phyloP scores from a whole-genome alignment of 78 protist species.

The Dictyostelium capitatum region DNA sequence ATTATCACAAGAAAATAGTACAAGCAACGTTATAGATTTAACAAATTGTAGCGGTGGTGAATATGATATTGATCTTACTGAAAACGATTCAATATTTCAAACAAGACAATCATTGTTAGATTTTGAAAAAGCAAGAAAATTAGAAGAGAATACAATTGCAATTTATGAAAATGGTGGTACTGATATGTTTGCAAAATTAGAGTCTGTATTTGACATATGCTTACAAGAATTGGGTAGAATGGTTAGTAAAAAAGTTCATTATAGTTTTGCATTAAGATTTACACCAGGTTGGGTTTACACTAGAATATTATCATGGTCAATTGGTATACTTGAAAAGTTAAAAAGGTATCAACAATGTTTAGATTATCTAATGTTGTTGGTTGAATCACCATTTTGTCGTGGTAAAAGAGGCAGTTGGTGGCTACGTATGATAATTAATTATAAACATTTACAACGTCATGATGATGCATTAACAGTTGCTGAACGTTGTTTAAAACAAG shows the following conservation, averaged over 20 bases:
- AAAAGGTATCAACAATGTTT: constrained; percentile 21
- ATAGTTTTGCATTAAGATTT: constrained; percentile 47
- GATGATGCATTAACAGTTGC: constrained; percentile 42
- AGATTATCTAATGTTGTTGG: constrained; percentile 10
- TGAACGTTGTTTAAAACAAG: constrained; percentile 21
- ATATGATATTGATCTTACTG: not conserved
- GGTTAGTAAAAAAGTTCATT: not conserved
- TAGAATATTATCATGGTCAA: not conserved
- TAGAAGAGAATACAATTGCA: constrained; percentile 15
- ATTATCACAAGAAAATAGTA: not conserved
- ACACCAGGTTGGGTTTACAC: constrained; percentile 71
- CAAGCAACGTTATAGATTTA: not conserved
- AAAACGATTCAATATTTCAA: constrained; percentile 12
- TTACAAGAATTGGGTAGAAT: not conserved
- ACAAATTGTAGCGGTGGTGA: not conserved
- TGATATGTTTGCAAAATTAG: not conserved
- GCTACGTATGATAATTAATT: constrained; percentile 27
- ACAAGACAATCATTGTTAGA: constrained; percentile 14
- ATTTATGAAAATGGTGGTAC: not conserved
- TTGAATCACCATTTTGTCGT: constrained; percentile 31
- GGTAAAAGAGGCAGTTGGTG: constrained; percentile 73
- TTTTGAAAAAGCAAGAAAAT: constrained; percentile 16
- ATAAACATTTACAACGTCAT: constrained; percentile 22
- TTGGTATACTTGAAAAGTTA: constrained; percentile 5
- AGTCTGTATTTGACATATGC: constrained; percentile 1